Evolutionary conservation across 2,329 filamentous ascomycete species (phyloP), one percentile per base, ranked within the genome.

Genomic region (Coniella lustricola): DNA sequence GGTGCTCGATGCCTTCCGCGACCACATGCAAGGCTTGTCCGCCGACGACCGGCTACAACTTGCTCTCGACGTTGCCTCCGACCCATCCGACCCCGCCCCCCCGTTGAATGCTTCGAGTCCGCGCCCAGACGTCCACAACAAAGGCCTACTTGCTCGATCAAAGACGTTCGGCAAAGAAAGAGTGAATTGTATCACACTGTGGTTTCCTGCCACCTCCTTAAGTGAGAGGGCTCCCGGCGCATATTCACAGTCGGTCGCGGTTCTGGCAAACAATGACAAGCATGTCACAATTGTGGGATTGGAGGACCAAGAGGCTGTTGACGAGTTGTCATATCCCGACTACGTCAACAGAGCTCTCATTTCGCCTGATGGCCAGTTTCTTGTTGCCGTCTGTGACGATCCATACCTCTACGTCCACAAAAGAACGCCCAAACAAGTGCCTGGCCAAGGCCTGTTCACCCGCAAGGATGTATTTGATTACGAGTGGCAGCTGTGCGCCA

Each of bases 321-420:
- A 87, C 47, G 76, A 82, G 37, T 70, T 96, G 46, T 75, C 79
- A 3, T 84, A 95, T 55, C 84, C 87, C 4, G 86, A 91, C 61
- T 86, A 83, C 55, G 91, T 97, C 70, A 98, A 98, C 60, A 89
- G 94, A 60, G 88, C 90, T 31, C 81, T 90, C n/a, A 84, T 98
- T 45, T 96, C 91, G 7, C 93, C 91, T 0, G 86, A 96, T 62
- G 91, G 90, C 1, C 78, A 76, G 17, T 68, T 91, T 10, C 73
- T 97, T 17, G 77, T 90, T 5, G 87, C 90, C 2, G 87, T 97
- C 37, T 87, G 91, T 35, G 93, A 98, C 62, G 85, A 90, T 58
- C 85, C 89, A 1, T 87, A 82, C 55, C 80, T 91, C 17, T 96
- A 93, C 65, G 82, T 97, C 55, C 93, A 95, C 64, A 71, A 79